Percentiles rank a stretch among this genome's conserved stretches.
Conservation (phyloP, 2,329 filamentous ascomycete species). For the Elsinoe australis region DNA sequence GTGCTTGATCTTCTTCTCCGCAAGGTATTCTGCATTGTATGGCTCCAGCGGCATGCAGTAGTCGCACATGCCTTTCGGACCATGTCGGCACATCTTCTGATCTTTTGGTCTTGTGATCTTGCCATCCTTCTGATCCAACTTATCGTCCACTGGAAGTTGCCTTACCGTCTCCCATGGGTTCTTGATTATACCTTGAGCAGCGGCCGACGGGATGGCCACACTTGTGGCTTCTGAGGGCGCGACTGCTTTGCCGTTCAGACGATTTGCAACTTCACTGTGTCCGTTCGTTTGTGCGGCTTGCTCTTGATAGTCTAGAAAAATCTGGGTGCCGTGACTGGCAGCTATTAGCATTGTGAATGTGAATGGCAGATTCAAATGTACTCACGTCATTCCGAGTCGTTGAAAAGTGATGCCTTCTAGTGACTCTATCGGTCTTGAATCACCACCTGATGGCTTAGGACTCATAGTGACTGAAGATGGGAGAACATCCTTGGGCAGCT, state of each 20-base stretch:
- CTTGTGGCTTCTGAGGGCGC: slow-evolving; percentile 58
- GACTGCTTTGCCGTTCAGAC: slow-evolving; percentile 71
- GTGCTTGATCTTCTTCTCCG: slow-evolving; percentile 98
- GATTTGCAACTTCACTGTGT: slow-evolving; percentile 44
- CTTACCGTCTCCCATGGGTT: slow-evolving; percentile 90
- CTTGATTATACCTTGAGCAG: slow-evolving; percentile 57
- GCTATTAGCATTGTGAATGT: slow-evolving; percentile 22
- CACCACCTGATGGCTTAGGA: slow-evolving; percentile 53
- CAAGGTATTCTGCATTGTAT: slow-evolving; percentile 79
- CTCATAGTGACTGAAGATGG: slow-evolving; percentile 51
- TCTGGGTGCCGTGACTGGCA: slow-evolving; percentile 74
- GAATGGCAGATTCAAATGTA: slow-evolving; percentile 21
- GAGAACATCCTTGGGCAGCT: slow-evolving; percentile 51
- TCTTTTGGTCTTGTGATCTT: slow-evolving; percentile 75
- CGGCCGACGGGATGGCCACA: slow-evolving; percentile 52
- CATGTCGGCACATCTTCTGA: slow-evolving; percentile 85
- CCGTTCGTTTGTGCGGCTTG: slow-evolving; percentile 46
- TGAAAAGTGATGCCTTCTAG: slow-evolving; percentile 50
- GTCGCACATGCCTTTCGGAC: slow-evolving; percentile 97
- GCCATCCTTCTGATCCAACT: slow-evolving; percentile 77
- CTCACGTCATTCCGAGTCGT: slow-evolving; percentile 51
- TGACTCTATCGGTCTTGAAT: slow-evolving; percentile 46
- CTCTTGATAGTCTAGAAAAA: slow-evolving; percentile 76
- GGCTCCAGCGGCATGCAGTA: slow-evolving; percentile 97
- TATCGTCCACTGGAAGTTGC: slow-evolving; percentile 81